Evolutionary conservation across 1,284 basidiomycete species (phyloP), one percentile per base, ranked within the genome.

Genomic region (Hemileccinum hortonii): DNA sequence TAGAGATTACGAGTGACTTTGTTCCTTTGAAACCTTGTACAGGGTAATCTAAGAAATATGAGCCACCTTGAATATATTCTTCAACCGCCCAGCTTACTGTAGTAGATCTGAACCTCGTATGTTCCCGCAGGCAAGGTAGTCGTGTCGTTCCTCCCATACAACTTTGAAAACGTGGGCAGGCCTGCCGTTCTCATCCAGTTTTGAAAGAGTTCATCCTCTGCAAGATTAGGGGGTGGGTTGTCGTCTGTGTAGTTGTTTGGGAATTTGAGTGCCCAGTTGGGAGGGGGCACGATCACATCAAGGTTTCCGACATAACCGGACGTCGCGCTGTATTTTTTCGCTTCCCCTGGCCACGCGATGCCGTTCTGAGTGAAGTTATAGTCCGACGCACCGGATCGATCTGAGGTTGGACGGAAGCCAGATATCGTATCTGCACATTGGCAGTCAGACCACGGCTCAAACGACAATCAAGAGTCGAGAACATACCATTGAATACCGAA

Each of bases 141-240:
- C 29, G 82, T 70, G 65, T 98, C 96, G 70, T 98, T 98, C 55
- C 97, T 80, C 26, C 87, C 94, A 69, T 91, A 98, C 19, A 98
- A 76, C 73, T 98, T 98, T 40, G 93, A 86, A 74, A 99, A 99
- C 1, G 95, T 98, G 1, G 97, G 96, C 50, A 99, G 75, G 21
- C 95, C 96, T 1, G 97, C 93, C 2, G 94, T 96, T 55, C 96
- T 85, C 97, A 99, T 99, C 97, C 97, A 99, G 62, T 98, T 95
- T 73, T 98, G 94, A 77, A 99, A 98, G 67, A 94, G 95, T 71
- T 99, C 92, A 68, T 99, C 85, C 2, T 71, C 65, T 48, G 76
- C 75, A 32, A 98, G 77, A 65, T 98, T 77, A 12, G 93, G 95
- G 33, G 90, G 83, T n/a, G 78, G 78, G 52, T 77, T 83, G 10